Percentiles rank a stretch among this genome's conserved stretches.
phyloP scores from a whole-genome alignment of 108 stramenopile species.

The Pseudonitzschia pungens region DNA sequence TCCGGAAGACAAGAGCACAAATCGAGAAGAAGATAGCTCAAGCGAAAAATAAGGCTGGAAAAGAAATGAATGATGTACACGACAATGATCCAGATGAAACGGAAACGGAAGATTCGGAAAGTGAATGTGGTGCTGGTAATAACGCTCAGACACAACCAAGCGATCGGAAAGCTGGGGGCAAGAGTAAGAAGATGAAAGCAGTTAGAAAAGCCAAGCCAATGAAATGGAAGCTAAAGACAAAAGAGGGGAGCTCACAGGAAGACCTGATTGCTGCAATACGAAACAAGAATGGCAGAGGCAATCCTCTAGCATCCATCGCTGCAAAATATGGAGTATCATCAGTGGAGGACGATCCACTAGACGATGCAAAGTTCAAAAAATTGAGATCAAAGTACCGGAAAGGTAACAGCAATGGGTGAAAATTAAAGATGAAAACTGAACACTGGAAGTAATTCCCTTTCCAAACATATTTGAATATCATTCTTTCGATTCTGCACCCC shows the following conservation, averaged over 20 bases:
- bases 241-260: conserved; percentile 27
- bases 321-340: conserved; percentile 62
- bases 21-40: conserved; percentile 35
- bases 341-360: conserved; percentile 53
- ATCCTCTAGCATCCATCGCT: conserved; percentile 55
- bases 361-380: conserved; percentile 68
- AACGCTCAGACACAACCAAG: conserved; percentile 13
- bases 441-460: too few relatives aligned
- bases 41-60: conserved; percentile 25
- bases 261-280: conserved; percentile 67
- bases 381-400: conserved; percentile 60
- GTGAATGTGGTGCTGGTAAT: conserved; percentile 33
- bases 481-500: too few relatives aligned
- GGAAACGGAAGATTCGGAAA: conserved; percentile 34
- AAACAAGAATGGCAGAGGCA: conserved; percentile 49
- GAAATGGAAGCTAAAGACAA: conserved; percentile 23
- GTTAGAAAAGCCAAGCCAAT: conserved; percentile 38
- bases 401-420: conserved; percentile 37
- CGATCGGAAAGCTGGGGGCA: neutral
- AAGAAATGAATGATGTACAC: conserved; percentile 19
- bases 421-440: too few relatives aligned
- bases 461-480: too few relatives aligned
- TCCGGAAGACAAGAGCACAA: conserved; percentile 49
- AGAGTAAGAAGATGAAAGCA: neutral
- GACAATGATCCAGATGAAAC: conserved; percentile 30